These are phyloP conservation scores for Raphanus raphanistrum DNA, from an alignment of 345 rosid species.

Conservation along the genomic window DNA sequence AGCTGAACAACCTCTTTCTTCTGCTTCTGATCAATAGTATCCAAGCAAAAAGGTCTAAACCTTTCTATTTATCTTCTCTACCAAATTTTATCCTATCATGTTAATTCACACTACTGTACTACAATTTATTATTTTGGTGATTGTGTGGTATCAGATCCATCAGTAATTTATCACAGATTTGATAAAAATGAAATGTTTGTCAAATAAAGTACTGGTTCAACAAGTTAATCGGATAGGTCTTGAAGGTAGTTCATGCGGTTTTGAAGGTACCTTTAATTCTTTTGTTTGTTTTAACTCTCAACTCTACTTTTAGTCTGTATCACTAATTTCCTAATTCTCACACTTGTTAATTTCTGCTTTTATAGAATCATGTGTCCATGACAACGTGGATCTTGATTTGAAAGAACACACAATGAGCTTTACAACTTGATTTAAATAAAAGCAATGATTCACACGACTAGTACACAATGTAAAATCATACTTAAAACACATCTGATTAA, in stretches of 20 bases:
- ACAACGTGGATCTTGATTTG: too few species aligned
- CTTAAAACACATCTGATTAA: too few species aligned
- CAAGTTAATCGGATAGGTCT: not conserved
- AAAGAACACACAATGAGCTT: too few species aligned
- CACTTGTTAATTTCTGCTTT: too few species aligned
- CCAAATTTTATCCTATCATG: slow-evolving; percentile 13
- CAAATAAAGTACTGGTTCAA: not conserved
- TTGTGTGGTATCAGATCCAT: slow-evolving; percentile 2
- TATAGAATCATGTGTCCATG: too few species aligned
- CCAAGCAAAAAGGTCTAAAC: not conserved
- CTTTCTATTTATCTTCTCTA: slow-evolving; percentile 20
- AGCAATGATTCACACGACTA: too few species aligned
- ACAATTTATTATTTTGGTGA: not conserved
- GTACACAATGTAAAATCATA: too few species aligned
- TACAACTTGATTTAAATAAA: too few species aligned
- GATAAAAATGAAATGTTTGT: not conserved
- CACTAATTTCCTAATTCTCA: too few species aligned
- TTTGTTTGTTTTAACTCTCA: too few species aligned
- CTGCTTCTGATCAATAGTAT: slow-evolving; percentile 22
- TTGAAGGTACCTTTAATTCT: too few species aligned
- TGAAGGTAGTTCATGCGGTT: not conserved
- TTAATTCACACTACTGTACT: slow-evolving; percentile 18
- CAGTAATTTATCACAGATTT: slow-evolving; percentile 1
- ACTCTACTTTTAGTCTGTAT: too few species aligned
- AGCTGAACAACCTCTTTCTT: slow-evolving; percentile 22